Base-by-base conservation (phyloP, 345 rosid species). In the Draba incana region DNA sequence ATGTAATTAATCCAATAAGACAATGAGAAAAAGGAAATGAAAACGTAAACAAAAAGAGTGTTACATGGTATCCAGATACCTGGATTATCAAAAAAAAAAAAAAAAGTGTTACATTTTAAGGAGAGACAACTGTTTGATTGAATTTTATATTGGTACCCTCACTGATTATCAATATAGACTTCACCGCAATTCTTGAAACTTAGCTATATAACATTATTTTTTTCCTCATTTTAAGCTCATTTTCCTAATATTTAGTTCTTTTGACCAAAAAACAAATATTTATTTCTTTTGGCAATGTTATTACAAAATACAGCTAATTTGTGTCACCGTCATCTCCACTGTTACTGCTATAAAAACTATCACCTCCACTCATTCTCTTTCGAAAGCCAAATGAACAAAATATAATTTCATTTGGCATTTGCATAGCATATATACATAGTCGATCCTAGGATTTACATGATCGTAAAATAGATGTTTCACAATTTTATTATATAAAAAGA, bases 91-190 rank as follows among this genome's bases (percentile, higher is more conserved):
- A n/a, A n/a, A n/a, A n/a, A n/a, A n/a, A n/a, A n/a, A 27, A 38
- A 38, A 47, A 62, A 12, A 53, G 62, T 43, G 10, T 67, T 38
- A 42, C 69, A 42, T 72, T 45, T n/a, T 41, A n/a, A 10, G 62
- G 13, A 62, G 79, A 74, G 62, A 74, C 84, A 80, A 84, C 86
- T 84, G 86, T 76, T 59, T 60, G 69, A 70, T 65, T 71, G 71
- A 50, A 13, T 30, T 49, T 43, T 43, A n/a, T 46, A 31, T 70
- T 75, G 76, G 52, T 58, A 55, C n/a, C 78, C 68, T 44, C 78
- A 61, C 59, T 23, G n/a, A 23, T 23, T 43, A 46, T 52, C 10
- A 57, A 15, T 66, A 12, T 14, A 37, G 13, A 46, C 28, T 10
- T 35, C 20, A 6, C 4, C 51, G 70, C 75, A 63, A 68, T 75